Base-by-base conservation (phyloP, 78 protist species). In the Guillardia theta region DNA sequence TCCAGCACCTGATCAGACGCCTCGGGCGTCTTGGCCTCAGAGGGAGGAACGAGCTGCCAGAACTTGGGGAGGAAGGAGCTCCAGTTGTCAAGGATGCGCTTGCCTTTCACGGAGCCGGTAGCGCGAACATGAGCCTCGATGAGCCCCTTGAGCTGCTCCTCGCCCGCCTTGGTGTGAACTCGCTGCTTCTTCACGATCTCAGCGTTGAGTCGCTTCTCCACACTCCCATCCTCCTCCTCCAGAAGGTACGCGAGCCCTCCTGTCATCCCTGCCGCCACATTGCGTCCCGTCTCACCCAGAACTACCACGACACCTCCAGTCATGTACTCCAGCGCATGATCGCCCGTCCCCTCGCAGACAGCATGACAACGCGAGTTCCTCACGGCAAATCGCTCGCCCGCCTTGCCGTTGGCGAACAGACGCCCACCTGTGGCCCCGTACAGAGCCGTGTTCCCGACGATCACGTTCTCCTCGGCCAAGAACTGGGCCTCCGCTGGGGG, bases 241-340 rank as follows among this genome's bases (percentile, higher is more conserved):
- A 45, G 77, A 18, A 44, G 37, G 93, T 96, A 97, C 37, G 97
- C 97, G 54, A 93, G 92, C 30, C 97, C 98, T 27, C 98, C 98
- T n/a, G 96, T 92, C 98, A 96, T 96, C 43, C 98, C 98, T 0
- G 98, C 98, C 1, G 96, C 98, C 24, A 97, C 96, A 94, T 97
- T 97, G 88, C 96, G 48, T 1, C 97, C 98, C 0, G 94, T 80
- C 21, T 19, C 30, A 30, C 98, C 98, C 36, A 97, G 98, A 1
- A 96, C 53, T 12, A 96, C 96, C 15, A 96, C 97, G 8, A 88
- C 41, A 9, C 98, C 98, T 27, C 98, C 98, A 24, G 98, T 97
- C 98, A 97, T 97, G 96, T 97, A 97, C 94, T 97, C 98, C 90
- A 98, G 97, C 46, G 97, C 97, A 95, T 97, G 98, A 93, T 96